phyloP scores from a whole-genome alignment of 2,329 filamentous ascomycete genomes.

The Penicillium aurantiogriseum region DNA sequence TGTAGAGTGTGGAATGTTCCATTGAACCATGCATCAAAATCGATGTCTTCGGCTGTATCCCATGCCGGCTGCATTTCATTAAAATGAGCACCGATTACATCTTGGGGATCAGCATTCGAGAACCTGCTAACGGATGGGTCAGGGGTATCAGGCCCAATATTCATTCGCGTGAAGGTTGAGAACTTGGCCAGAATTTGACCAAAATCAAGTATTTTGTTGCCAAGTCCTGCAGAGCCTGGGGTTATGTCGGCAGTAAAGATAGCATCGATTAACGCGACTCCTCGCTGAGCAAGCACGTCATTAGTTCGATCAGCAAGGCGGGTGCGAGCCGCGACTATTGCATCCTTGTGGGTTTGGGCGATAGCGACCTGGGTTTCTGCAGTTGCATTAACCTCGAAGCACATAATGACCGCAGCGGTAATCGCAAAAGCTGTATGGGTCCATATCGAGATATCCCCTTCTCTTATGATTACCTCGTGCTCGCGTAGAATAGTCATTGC shows the following conservation, averaged over 20 bases:
- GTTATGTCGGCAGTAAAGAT: slow-evolving; percentile 23
- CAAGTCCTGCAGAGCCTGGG: background rate
- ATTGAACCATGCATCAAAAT: slow-evolving; percentile 29
- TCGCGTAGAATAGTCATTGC: slow-evolving; percentile 40
- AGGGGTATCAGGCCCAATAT: slow-evolving; percentile 11
- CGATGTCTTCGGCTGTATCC: slow-evolving; percentile 23
- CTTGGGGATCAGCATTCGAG: slow-evolving; percentile 11
- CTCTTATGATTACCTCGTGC: slow-evolving; percentile 26
- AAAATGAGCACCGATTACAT: slow-evolving; percentile 13
- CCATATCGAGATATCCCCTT: slow-evolving; percentile 28
- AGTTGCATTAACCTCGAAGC: slow-evolving; percentile 25
- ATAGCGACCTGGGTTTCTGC: slow-evolving; percentile 14
- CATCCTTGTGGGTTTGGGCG: slow-evolving; percentile 21
- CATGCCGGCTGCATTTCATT: slow-evolving; percentile 21
- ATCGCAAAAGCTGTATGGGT: slow-evolving; percentile 30
- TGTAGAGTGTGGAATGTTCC: slow-evolving; percentile 24
- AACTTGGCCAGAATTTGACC: slow-evolving; percentile 23
- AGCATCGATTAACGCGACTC: slow-evolving; percentile 27
- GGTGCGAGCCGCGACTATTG: slow-evolving; percentile 22
- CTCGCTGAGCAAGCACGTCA: slow-evolving; percentile 27
- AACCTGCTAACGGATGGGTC: slow-evolving; percentile 18
- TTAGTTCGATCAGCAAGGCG: slow-evolving; percentile 21
- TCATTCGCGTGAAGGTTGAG: slow-evolving; percentile 22
- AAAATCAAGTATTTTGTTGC: slow-evolving; percentile 19
- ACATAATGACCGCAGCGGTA: slow-evolving; percentile 29